Percentiles rank a stretch among this genome's conserved stretches.
Conservation (phyloP, 75 land plant species). For the Gnetum montanum region DNA sequence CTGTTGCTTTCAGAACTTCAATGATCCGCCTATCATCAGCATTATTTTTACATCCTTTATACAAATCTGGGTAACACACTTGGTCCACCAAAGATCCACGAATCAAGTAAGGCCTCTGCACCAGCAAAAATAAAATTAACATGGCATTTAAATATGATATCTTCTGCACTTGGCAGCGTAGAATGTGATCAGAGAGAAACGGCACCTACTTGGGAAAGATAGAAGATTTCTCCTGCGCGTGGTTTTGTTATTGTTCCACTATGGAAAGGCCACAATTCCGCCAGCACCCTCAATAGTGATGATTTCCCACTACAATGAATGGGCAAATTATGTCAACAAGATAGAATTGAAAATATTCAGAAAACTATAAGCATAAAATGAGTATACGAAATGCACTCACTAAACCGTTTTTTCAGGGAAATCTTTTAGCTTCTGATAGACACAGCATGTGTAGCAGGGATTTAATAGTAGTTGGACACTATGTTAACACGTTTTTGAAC, state of each 20-base stretch:
- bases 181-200: background rate
- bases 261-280: constrained; percentile 41
- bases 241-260: constrained; percentile 37
- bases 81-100: constrained; percentile 35
- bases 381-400: no score
- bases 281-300: constrained; percentile 30
- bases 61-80: constrained; percentile 28
- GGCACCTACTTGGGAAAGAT: constrained; percentile 43
- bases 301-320: constrained; percentile 31
- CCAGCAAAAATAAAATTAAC: constrained; percentile 3
- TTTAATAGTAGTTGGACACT: no score
- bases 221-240: constrained; percentile 21
- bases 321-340: no score
- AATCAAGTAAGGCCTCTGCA: constrained; percentile 34
- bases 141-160: no score
- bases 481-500: no score
- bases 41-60: background rate
- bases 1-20: constrained; percentile 28
- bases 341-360: no score
- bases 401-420: no score
- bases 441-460: no score
- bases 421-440: no score
- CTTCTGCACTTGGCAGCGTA: no score
- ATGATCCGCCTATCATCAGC: constrained; percentile 25
- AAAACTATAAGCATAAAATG: no score